These are phyloP conservation scores for Globisporangium paroecandrum DNA, from an alignment of 352 stramenopile genomes.

Conservation along the genomic window DNA sequence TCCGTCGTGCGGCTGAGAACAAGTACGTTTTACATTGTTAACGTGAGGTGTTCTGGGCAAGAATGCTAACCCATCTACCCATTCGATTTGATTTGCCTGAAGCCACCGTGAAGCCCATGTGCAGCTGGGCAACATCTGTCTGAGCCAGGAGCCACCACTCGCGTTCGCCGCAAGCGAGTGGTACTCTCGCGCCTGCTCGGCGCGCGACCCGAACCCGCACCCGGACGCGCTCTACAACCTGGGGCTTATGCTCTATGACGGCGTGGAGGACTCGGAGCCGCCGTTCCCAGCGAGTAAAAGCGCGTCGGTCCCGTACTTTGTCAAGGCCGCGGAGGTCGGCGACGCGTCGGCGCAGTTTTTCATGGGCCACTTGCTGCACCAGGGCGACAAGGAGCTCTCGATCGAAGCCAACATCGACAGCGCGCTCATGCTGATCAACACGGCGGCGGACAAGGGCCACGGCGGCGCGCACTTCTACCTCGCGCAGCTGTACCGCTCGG, in stretches of 20 bases:
- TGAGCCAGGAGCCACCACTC: conserved; percentile 76
- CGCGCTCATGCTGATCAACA: conserved; percentile 75
- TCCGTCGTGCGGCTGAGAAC: conserved; percentile 74
- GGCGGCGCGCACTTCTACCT: conserved; percentile 77
- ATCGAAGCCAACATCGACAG: conserved; percentile 64
- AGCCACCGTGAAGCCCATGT: conserved; percentile 76
- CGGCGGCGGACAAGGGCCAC: conserved; percentile 65
- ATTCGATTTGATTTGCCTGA: background rate
- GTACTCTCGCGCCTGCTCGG: conserved; percentile 59
- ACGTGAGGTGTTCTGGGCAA: background rate
- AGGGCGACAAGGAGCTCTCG: conserved; percentile 63
- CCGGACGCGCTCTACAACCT: conserved; percentile 85
- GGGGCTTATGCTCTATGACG: conserved; percentile 72
- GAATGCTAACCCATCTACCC: background rate
- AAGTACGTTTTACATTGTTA: conserved; percentile 17
- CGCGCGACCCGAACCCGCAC: conserved; percentile 52
- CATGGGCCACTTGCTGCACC: conserved; percentile 79
- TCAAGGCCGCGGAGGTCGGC: conserved; percentile 67
- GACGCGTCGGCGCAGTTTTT: conserved; percentile 83
- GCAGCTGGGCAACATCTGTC: conserved; percentile 75
- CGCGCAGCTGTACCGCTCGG: conserved; percentile 85
- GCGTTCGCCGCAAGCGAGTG: conserved; percentile 63
- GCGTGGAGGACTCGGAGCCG: conserved; percentile 66
- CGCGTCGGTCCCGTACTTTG: conserved; percentile 74
- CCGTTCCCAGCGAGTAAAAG: conserved; percentile 54